A percentile compares a stretch with the other conserved stretches of the same genome.
Evolutionary conservation across 2,329 filamentous ascomycete species (phyloP).

Genomic region (Albifimbria verrucaria): DNA sequence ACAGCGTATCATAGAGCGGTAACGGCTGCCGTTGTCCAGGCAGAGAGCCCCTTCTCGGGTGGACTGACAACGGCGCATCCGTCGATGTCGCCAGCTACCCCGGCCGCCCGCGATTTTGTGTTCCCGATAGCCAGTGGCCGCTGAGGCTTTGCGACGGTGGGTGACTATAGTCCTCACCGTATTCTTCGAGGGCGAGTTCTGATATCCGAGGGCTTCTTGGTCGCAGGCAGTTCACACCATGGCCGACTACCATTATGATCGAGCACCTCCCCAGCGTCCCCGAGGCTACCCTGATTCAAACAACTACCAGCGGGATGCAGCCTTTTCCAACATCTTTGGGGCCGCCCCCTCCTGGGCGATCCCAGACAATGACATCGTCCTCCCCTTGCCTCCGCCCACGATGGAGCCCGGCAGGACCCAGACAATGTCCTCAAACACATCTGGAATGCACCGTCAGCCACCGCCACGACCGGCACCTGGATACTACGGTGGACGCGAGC

Average conservation of each 20-base stretch:
- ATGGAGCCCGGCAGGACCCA: constrained; percentile 66
- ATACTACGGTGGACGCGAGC: constrained; percentile 31
- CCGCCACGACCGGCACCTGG: constrained; percentile 52
- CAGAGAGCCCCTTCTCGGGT: constrained; percentile 8
- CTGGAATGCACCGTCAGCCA: constrained; percentile 59
- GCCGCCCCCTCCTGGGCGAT: constrained; percentile 83
- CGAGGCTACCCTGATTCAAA: constrained; percentile 47
- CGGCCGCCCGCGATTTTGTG: not conserved
- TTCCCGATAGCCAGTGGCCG: not conserved
- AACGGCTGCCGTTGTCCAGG: not conserved
- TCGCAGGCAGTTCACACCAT: constrained; percentile 31
- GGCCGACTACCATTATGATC: constrained; percentile 57
- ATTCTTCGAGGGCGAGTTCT: constrained; percentile 7
- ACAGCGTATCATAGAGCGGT: not conserved
- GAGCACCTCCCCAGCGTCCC: constrained; percentile 41
- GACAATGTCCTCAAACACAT: constrained; percentile 63
- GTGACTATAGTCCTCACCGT: constrained; percentile 6
- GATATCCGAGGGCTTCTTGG: not conserved
- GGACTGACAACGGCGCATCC: constrained; percentile 29
- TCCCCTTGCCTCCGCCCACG: constrained; percentile 49
- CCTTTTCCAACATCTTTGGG: constrained; percentile 95
- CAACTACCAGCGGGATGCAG: constrained; percentile 79
- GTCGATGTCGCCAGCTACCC: constrained; percentile 22
- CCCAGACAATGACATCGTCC: constrained; percentile 91
- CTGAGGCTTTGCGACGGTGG: constrained; percentile 2